Evolutionary conservation across 2,329 filamentous ascomycete genomes (phyloP).

Genomic region (Trichoderma guizhouense): DNA sequence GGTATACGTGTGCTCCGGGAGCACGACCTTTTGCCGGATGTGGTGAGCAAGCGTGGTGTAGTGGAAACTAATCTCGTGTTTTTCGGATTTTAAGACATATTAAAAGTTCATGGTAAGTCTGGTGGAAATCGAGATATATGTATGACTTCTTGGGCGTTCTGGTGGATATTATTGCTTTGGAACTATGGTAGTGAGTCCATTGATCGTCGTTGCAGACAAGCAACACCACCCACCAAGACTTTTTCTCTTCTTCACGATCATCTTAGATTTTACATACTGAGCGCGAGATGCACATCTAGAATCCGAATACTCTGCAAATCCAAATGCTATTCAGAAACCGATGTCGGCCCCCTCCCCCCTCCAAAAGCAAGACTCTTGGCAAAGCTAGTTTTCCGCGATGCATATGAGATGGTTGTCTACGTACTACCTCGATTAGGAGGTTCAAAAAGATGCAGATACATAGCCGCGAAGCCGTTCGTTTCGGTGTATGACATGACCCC

Average conservation of each 20-base stretch:
- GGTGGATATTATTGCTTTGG: fast-evolving
- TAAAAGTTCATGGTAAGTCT: not conserved
- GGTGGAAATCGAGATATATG: not conserved
- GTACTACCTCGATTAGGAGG: not conserved
- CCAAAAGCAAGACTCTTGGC: not conserved
- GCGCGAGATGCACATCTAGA: not conserved
- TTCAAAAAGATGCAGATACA: not conserved
- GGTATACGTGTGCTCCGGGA: not conserved
- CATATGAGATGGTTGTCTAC: not conserved
- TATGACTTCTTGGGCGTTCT: not conserved
- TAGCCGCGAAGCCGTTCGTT: not conserved
- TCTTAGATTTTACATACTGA: not conserved
- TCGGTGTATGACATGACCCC: not conserved
- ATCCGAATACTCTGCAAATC: too few relatives aligned
- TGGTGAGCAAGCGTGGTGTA: not conserved
- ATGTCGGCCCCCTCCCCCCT: not conserved
- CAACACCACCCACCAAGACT: fast-evolving
- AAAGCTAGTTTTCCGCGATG: not conserved
- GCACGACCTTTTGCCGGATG: not conserved
- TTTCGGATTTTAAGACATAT: not conserved
- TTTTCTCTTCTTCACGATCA: not conserved
- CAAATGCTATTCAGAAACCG: not conserved
- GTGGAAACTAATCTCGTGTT: not conserved
- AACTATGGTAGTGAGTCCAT: not conserved
- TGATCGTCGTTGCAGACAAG: too few relatives aligned